phyloP scores from a whole-genome alignment of 345 rosid species.

The Dimocarpus longan region DNA sequence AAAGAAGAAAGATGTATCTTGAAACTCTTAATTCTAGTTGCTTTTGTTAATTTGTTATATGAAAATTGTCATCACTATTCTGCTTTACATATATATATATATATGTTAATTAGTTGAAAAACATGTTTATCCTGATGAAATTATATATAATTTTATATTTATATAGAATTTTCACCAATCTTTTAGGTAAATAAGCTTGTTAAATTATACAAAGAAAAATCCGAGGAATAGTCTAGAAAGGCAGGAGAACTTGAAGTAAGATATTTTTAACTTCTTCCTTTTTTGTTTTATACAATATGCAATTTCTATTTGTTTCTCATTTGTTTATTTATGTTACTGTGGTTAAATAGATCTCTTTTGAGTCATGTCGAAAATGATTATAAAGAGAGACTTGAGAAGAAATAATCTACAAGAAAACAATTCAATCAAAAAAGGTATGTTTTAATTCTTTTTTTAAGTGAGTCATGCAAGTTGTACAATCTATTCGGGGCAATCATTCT shows the following conservation, averaged over 20 bases:
- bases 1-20: no score
- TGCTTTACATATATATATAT: background rate
- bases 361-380: constrained; percentile 71
- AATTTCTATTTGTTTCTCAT: constrained; percentile 7
- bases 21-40: no score
- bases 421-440: constrained; percentile 69
- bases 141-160: background rate
- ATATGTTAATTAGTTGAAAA: background rate
- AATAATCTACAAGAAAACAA: constrained; percentile 58
- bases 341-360: constrained; percentile 57
- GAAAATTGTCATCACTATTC: background rate
- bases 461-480: background rate
- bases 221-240: constrained; percentile 92
- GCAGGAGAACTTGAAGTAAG: constrained; percentile 97
- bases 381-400: constrained; percentile 79
- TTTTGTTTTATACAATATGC: no score
- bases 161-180: constrained; percentile 14
- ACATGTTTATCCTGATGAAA: background rate
- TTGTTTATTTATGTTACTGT: constrained; percentile 15
- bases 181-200: constrained; percentile 81
- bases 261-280: constrained; percentile 17
- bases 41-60: no score
- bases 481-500: background rate
- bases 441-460: constrained; percentile 6
- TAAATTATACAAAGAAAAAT: constrained; percentile 86